Base-by-base conservation (phyloP, 108 stramenopile species). In the Skeletonema potamos region DNA sequence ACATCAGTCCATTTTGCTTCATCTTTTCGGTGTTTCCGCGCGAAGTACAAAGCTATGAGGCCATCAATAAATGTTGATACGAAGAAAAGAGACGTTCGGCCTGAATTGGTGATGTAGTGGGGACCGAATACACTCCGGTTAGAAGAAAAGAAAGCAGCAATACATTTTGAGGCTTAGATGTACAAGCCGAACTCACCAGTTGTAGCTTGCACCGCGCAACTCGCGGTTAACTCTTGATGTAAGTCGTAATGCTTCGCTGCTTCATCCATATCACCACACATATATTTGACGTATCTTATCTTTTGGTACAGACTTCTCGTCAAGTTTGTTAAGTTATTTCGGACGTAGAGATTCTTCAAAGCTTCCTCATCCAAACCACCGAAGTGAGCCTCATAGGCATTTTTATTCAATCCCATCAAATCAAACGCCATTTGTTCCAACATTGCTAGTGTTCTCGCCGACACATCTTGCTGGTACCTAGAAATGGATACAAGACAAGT, bases 1-100 rank as follows among this genome's bases (percentile, higher is more conserved):
- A 68, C 57, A 29, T 43, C 4, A 11, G 68, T 70, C 81, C 73
- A 60, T 54, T 62, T 73, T 29, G 32, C 51, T 60, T 78, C 72
- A 48, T 67, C 69, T 4, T 60, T 33, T 27, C 57, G 33, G 43
- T 65, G 70, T 46, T 77, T 77, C 13, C 76, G 41, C 18, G 76
- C 76, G 30, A 77, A 77, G 41, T 64, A 72, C 1, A 84, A 63
- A 18, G 75, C 76, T 29, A 78, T 68, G 12, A 84, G 62, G 34
- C 80, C 84, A 56, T 84, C 80, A 48, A 81, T 80, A 44, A 81
- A 84, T 15, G 62, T 72, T 26, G 58, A 34, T 29, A 79, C 41
- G 28, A 75, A 70, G 59, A 63, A 54, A 12, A 62, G 15, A 2
- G 11, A 22, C 33, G 43, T 37, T 27, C 43, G 43, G 11, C 62